Conservation (phyloP, 176 grass and related monocot genomes). For the Oryza punctata region DNA sequence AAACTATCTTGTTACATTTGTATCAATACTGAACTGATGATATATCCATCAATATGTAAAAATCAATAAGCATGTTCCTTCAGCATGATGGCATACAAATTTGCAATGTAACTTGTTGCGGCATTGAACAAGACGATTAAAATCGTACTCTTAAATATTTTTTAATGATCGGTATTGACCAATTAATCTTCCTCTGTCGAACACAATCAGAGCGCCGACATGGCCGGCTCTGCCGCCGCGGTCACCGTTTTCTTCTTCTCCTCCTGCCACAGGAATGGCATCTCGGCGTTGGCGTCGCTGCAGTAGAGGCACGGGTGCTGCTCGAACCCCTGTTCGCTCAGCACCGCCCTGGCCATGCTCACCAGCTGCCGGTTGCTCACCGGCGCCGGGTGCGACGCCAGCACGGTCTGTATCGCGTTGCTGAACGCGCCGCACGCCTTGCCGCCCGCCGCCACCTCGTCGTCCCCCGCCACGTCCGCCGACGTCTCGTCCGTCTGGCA, state of each 20-base stretch:
- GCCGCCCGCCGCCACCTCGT: slow-evolving; percentile 3
- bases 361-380: slow-evolving; percentile 70
- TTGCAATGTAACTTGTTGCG: neutral
- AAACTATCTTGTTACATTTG: neutral
- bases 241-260: neutral
- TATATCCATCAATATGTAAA: neutral
- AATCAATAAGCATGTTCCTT: neutral
- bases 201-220: neutral
- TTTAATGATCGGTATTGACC: neutral
- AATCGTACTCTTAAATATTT: neutral
- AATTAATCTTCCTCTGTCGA: neutral
- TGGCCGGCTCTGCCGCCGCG: neutral
- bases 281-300: slow-evolving; percentile 59
- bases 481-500: slow-evolving; percentile 83
- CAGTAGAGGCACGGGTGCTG: slow-evolving; percentile 87
- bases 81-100: neutral
- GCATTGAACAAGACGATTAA: neutral
- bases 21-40: neutral
- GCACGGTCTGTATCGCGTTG: slow-evolving; percentile 51
- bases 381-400: slow-evolving; percentile 44
- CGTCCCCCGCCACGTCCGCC: slow-evolving; percentile 46
- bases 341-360: slow-evolving; percentile 39
- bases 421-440: slow-evolving; percentile 79
- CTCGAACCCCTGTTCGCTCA: slow-evolving; percentile 36
- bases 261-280: slow-evolving; percentile 50